These are phyloP conservation scores for Malassezia nana DNA, from an alignment of 1,284 basidiomycete genomes.

Conservation along the genomic window DNA sequence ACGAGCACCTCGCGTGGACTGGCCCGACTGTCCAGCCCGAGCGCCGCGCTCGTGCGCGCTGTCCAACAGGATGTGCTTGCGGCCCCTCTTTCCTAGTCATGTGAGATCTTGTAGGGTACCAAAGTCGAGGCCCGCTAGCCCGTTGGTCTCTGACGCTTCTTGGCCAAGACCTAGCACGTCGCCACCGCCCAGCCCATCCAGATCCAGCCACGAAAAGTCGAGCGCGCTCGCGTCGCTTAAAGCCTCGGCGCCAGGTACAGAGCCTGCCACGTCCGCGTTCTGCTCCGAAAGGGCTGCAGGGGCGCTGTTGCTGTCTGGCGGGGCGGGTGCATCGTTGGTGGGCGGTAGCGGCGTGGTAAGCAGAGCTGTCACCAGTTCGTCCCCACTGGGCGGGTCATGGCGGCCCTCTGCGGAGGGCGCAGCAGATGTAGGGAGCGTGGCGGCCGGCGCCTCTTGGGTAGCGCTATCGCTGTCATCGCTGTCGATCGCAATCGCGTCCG, in stretches of 20 bases:
- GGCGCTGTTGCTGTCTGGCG: too few species aligned
- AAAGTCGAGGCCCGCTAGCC: background rate
- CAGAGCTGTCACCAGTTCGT: background rate
- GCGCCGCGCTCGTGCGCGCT: conserved; percentile 3
- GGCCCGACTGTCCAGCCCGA: conserved; percentile 7
- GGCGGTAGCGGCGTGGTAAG: background rate
- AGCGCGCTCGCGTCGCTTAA: background rate
- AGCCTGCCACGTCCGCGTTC: too few species aligned
- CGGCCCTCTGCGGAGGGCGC: too few species aligned
- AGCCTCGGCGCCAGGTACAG: background rate
- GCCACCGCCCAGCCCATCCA: background rate
- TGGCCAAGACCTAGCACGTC: background rate
- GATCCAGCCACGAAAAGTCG: conserved; percentile 16
- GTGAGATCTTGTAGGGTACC: background rate
- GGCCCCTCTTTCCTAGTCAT: too few species aligned
- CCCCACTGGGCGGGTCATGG: background rate
- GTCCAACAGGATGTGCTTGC: conserved; percentile 12
- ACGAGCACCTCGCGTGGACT: background rate
- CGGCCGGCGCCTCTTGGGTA: background rate
- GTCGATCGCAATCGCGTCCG: conserved; percentile 5
- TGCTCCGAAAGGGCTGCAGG: too few species aligned
- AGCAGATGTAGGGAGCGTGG: too few species aligned
- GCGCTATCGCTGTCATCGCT: conserved; percentile 11
- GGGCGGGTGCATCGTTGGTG: too few species aligned
- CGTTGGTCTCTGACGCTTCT: background rate